These are phyloP conservation scores for Talaromyces ruber DNA, from an alignment of 495 filamentous ascomycete genomes.

Conservation along the genomic window DNA sequence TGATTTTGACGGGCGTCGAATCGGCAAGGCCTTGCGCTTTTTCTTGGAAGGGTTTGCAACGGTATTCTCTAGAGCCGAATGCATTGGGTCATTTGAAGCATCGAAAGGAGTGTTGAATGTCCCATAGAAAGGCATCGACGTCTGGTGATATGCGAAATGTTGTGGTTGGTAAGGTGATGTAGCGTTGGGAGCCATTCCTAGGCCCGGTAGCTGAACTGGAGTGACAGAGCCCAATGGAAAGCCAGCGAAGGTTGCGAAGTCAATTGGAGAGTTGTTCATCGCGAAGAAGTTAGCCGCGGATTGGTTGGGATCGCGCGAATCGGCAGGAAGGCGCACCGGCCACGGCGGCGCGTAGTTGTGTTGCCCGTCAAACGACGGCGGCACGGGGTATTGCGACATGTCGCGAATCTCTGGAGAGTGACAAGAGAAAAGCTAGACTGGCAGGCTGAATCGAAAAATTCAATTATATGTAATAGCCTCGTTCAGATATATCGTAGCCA, in stretches of 20 bases:
- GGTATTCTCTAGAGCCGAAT: neutral
- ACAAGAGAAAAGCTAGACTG: neutral
- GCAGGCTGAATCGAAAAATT: neutral
- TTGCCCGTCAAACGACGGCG: constrained; percentile 40
- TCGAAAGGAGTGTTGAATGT: neutral
- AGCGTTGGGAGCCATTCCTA: neutral
- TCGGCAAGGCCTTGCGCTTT: neutral
- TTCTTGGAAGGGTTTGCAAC: neutral
- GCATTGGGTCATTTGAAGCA: neutral
- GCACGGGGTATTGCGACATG: constrained; percentile 51
- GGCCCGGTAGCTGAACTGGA: neutral
- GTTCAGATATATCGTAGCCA: neutral
- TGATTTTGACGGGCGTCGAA: neutral
- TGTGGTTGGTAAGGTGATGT: neutral
- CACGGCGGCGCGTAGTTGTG: constrained; percentile 25
- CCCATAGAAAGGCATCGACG: neutral
- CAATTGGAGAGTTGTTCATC: constrained; percentile 8
- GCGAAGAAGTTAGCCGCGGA: neutral
- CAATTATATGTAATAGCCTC: too few species aligned
- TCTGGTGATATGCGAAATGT: neutral
- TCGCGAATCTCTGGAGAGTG: constrained; percentile 1
- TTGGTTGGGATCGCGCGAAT: constrained; percentile 1
- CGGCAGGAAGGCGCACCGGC: constrained; percentile 16
- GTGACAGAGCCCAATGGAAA: neutral
- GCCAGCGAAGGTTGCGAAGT: neutral